Base-by-base conservation (phyloP, 2,329 filamentous ascomycete genomes). In the Xylariomycetidae sp. region DNA sequence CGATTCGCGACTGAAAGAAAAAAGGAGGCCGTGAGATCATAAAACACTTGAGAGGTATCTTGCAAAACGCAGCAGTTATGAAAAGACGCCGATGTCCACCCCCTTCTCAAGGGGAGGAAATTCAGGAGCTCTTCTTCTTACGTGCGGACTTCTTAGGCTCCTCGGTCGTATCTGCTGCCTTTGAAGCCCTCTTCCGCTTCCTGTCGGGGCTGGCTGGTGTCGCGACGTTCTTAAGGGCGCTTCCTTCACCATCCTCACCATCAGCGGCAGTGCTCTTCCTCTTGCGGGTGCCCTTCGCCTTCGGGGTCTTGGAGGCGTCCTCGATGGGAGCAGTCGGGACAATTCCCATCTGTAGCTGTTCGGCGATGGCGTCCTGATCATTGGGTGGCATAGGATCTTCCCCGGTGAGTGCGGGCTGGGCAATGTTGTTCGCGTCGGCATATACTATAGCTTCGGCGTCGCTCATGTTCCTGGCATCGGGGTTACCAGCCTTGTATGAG, bases 401-500 rank as follows among this genome's bases (percentile, higher is more conserved):
- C n/a, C 59, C 53, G 46, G 72, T 69, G 32, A 69, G 51, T 22
- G 66, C 62, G 9, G 73, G 72, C 53, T 75, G 66, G 41, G 69
- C 61, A 41, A 81, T 73, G 48, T 64, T 60, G 53, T 70, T 69
- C 40, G 70, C 64, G 31, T 81, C 74, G n/a, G 76, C 76, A 42
- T 81, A 82, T 49, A 64, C 61, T 16, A 73, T 63, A 2, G 77
- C 77, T 41, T 80, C 74, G 23, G 76, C 67, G 36, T 81, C 77
- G 3, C 58, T 61, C 77, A 82, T 81, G 45, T 70, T 64, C 53
- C 77, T 76, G 45, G 77, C 77, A 5, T 65, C 54, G 4, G 58
- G 52, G 62, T 80, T 81, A 44, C 74, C 74, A 20, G 60, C 56
- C 67, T 80, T 80, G 64, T 81, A 82, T 2, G 76, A 77, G 57